Base-by-base conservation (phyloP, 345 rosid species). In the Tarenaya hassleriana region DNA sequence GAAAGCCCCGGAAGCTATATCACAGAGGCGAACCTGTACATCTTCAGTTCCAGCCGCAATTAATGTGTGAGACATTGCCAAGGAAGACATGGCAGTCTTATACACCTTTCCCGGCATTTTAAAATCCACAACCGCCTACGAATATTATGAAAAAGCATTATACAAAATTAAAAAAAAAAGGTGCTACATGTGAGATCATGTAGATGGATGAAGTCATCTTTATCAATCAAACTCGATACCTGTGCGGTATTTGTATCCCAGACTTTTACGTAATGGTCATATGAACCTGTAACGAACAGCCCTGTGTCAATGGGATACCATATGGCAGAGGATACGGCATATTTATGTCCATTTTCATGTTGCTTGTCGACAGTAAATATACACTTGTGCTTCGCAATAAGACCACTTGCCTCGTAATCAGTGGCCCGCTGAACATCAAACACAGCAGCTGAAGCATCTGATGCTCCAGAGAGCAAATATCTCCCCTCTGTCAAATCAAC, bases 221-320 rank as follows among this genome's bases (percentile, higher is more conserved):
- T 16, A 5, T 12, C 5, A 46, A n/a, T 0, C 5, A 8, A 41
- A 24, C 6, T 7, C 8, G 5, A 60, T 62, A 78, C 98, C 86
- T 79, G 95, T 11, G 84, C 76, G 43, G 84, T 69, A 63, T 92
- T 92, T 20, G 98, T 83, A 65, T 88, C 98, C 96, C 98, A 92
- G 44, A 92, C 83, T 75, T 92, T 92, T 1, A 92, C 58, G 40
- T 60, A 73, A 54, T 81, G 86, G 70, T 88, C 95, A 63, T 62
- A 88, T 0, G 98, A 92, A 52, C 90, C 96, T 0, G 98, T 85
- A 27, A 92, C 20, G 55, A 88, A 92, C 4, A 92, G 80, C 55
- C 98, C 96, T 0, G 96, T 92, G 80, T 92, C 98, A 7, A 92
- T 63, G 34, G 96, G 90, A 74, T 92, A 92, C 96, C 98, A 92